These are phyloP conservation scores for Colletotrichum costaricense DNA, from an alignment of 2,329 filamentous ascomycete genomes.

Conservation along the genomic window DNA sequence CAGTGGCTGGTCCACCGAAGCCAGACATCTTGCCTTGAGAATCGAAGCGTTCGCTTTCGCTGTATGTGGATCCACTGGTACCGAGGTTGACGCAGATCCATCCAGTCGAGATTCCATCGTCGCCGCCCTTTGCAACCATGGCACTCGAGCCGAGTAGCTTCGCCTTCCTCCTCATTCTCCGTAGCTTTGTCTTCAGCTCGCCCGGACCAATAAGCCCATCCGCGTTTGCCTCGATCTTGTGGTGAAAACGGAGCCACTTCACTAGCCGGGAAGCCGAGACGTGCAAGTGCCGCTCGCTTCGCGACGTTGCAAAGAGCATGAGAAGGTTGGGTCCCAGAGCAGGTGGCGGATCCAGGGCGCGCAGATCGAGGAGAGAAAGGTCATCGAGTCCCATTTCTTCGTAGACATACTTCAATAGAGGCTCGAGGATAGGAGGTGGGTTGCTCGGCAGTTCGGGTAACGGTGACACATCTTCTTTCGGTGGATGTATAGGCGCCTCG, in stretches of 20 bases:
- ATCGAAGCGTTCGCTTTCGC: constrained; percentile 57
- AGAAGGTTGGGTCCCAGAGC: constrained; percentile 89
- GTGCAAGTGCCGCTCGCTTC: constrained; percentile 93
- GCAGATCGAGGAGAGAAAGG: constrained; percentile 83
- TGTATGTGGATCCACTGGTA: constrained; percentile 68
- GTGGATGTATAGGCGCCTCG: constrained; percentile 65
- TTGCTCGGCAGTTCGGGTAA: constrained; percentile 71
- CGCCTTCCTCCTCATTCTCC: constrained; percentile 82
- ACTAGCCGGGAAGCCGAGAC: constrained; percentile 91
- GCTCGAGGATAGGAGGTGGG: constrained; percentile 76
- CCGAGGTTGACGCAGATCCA: constrained; percentile 97
- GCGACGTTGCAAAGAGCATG: constrained; percentile 92
- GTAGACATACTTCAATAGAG: constrained; percentile 82
- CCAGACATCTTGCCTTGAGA: constrained; percentile 75
- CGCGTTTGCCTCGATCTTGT: constrained; percentile 80
- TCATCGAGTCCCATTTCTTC: constrained; percentile 89
- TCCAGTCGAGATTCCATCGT: constrained; percentile 90
- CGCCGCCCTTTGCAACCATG: constrained; percentile 70
- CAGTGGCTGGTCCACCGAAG: constrained; percentile 70
- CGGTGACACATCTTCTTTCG: constrained; percentile 57
- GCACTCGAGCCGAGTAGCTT: constrained; percentile 81
- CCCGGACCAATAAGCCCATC: constrained; percentile 91
- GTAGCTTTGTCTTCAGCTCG: constrained; percentile 88
- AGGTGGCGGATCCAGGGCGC: constrained; percentile 84
- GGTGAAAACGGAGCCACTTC: constrained; percentile 81